Evolutionary conservation across 306 rosid species (phyloP).

Genomic region (Sicyos edulis): DNA sequence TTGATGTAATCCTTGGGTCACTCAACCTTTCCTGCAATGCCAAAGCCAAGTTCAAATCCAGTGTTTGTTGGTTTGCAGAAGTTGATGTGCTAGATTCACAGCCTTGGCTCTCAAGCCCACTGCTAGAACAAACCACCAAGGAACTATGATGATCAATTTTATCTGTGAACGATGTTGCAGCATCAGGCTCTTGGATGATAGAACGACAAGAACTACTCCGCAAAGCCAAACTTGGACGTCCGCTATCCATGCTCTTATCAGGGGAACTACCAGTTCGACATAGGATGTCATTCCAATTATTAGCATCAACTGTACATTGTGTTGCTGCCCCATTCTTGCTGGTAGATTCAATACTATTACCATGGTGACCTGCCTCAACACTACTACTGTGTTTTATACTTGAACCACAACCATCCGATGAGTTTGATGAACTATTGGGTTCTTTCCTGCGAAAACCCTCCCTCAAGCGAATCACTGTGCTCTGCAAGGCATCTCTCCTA

Average conservation of each 20-base stretch:
- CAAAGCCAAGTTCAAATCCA: slow-evolving; percentile 81
- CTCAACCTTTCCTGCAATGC: slow-evolving; percentile 95
- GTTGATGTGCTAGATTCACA: slow-evolving; percentile 84
- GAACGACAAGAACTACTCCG: slow-evolving; percentile 94
- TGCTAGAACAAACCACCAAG: slow-evolving; percentile 70
- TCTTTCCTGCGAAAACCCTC: slow-evolving; percentile 96
- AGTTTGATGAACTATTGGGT: slow-evolving; percentile 92
- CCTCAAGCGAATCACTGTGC: slow-evolving; percentile 93
- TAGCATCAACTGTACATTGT: slow-evolving; percentile 49
- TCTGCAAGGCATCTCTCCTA: slow-evolving; percentile 95
- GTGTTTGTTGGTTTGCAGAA: slow-evolving; percentile 82
- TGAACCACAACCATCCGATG: slow-evolving; percentile 97
- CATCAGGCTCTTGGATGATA: slow-evolving; percentile 77
- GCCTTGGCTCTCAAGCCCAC: slow-evolving; percentile 93
- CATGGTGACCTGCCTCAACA: slow-evolving; percentile 79
- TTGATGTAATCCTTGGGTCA: slow-evolving; percentile 89
- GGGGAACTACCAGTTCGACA: slow-evolving; percentile 69
- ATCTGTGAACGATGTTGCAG: slow-evolving; percentile 50
- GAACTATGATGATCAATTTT: slow-evolving; percentile 66
- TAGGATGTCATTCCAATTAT: slow-evolving; percentile 61
- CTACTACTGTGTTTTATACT: slow-evolving; percentile 98
- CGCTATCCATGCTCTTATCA: slow-evolving; percentile 97
- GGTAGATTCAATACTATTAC: slow-evolving; percentile 62
- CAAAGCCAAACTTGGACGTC: slow-evolving; percentile 90
- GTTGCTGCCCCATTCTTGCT: slow-evolving; percentile 50